Percentiles rank a stretch among this genome's conserved stretches.
phyloP scores from a whole-genome alignment of 495 filamentous ascomycete genomes.

The Daldinia concentrica region DNA sequence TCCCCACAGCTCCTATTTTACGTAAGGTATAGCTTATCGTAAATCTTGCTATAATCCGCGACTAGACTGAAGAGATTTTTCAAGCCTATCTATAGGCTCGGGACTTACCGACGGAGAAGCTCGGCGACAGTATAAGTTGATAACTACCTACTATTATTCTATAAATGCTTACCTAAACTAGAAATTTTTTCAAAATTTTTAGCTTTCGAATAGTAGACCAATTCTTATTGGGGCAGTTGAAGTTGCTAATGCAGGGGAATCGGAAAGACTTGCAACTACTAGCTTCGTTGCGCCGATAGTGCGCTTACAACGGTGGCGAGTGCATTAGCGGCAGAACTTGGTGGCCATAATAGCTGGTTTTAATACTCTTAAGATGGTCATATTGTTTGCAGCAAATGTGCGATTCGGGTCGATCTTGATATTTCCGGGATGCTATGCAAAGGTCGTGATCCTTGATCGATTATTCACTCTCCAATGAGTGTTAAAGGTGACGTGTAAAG shows the following conservation, averaged over 20 bases:
- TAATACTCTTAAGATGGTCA: not conserved
- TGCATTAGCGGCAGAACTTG: constrained; percentile 24
- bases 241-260: constrained; percentile 9
- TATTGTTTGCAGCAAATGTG: not conserved
- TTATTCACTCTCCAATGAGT: not conserved
- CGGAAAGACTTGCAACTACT: constrained; percentile 1
- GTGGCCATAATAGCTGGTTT: not conserved
- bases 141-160: not conserved
- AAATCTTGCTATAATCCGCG: not conserved
- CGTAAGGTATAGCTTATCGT: constrained; percentile 1
- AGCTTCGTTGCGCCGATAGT: constrained; percentile 8
- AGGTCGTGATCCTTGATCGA: not conserved
- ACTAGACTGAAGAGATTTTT: not conserved
- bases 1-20: not conserved
- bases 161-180: not conserved
- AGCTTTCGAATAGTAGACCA: not conserved
- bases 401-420: not conserved
- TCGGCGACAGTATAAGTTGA: not conserved
- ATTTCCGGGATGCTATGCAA: constrained; percentile 6
- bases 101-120: not conserved
- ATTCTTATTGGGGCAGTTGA: not conserved
- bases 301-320: not conserved
- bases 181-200: not conserved
- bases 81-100: not conserved
- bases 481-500: not conserved